Conservation (phyloP, 2,329 filamentous ascomycete genomes). For the Microcera coccophila region DNA sequence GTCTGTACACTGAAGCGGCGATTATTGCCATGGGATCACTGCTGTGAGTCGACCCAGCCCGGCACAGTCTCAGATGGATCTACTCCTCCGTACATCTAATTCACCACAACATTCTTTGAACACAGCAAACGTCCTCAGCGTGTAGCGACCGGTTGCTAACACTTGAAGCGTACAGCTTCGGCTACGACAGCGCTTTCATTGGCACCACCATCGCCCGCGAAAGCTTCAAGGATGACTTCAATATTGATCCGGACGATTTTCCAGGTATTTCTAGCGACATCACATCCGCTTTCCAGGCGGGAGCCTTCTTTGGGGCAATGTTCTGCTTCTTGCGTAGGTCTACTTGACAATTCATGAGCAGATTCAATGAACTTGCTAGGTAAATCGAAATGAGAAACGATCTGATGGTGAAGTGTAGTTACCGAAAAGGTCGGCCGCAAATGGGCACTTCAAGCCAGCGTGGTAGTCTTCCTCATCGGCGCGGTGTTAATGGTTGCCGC, state of each 20-base stretch:
- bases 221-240: constrained; percentile 44
- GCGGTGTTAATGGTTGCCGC: constrained; percentile 42
- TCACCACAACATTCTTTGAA: not conserved
- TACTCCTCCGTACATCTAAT: not conserved
- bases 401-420: too few species aligned
- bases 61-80: not conserved
- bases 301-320: constrained; percentile 51
- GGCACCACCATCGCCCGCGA: constrained; percentile 50
- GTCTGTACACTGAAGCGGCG: constrained; percentile 45
- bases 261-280: constrained; percentile 40
- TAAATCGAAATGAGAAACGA: too few species aligned
- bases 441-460: constrained; percentile 46
- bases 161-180: constrained; percentile 14
- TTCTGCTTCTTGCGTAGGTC: constrained; percentile 39
- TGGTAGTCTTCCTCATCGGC: constrained; percentile 42
- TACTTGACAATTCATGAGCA: not conserved
- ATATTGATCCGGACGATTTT: constrained; percentile 27
- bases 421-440: constrained; percentile 49
- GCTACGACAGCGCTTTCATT: constrained; percentile 53
- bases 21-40: constrained; percentile 47
- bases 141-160: not conserved
- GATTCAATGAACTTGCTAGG: constrained; percentile 3
- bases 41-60: constrained; percentile 29
- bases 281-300: constrained; percentile 46
- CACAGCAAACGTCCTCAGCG: not conserved